phyloP scores from a whole-genome alignment of 305 asterid species.

The Rubia peregrina region DNA sequence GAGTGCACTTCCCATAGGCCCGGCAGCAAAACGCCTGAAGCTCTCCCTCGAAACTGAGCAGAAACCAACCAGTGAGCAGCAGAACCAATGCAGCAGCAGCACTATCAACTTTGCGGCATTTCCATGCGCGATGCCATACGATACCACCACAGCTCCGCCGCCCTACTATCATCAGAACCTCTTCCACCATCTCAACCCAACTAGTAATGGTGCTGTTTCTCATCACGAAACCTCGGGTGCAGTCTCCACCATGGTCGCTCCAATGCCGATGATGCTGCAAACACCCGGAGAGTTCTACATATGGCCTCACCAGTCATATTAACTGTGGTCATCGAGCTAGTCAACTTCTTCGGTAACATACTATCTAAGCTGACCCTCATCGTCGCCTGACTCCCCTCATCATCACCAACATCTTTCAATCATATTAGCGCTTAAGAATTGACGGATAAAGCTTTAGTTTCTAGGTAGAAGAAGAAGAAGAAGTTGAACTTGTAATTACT shows the following conservation, averaged over 20 bases:
- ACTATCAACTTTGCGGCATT: constrained; percentile 47
- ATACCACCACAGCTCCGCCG: constrained; percentile 16
- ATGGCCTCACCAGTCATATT: constrained; percentile 81
- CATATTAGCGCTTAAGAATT: constrained; percentile 2
- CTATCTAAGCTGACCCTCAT: constrained; percentile 27
- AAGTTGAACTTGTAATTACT: constrained; percentile 39
- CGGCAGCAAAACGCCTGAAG: constrained; percentile 74
- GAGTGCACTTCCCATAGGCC: constrained; percentile 86
- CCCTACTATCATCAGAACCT: constrained; percentile 38
- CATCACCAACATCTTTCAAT: not conserved
- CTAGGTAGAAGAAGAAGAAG: constrained; percentile 24
- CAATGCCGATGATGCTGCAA: constrained; percentile 40
- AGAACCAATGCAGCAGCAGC: constrained; percentile 35
- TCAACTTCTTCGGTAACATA: constrained; percentile 18
- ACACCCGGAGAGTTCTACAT: constrained; percentile 55
- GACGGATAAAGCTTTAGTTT: constrained; percentile 21
- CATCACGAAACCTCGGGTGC: constrained; percentile 20
- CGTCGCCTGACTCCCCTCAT: constrained; percentile 25
- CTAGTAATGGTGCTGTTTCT: constrained; percentile 16
- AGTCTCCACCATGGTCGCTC: constrained; percentile 28
- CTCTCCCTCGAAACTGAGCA: constrained; percentile 51
- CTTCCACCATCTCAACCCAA: constrained; percentile 40
- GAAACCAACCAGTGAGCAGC: constrained; percentile 30
- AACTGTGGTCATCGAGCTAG: constrained; percentile 7
- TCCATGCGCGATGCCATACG: constrained; percentile 58